These are phyloP conservation scores for Wallacemonas sp. DNA, from an alignment of 208 protist species.

Conservation along the genomic window DNA sequence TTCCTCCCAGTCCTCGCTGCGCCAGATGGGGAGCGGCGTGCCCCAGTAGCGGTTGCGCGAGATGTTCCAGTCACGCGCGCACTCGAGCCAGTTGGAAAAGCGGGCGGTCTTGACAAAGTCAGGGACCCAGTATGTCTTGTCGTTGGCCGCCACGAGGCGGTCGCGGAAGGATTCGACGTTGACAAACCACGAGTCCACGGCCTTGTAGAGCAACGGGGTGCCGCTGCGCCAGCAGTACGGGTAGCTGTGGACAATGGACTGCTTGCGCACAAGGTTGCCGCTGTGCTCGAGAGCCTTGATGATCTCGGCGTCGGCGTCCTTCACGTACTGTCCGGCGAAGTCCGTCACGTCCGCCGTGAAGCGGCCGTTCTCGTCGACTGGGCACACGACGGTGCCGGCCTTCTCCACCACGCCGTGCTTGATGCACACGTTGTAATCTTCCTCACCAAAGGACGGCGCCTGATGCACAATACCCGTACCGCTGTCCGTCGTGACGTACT, in stretches of 20 bases:
- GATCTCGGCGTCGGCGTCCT: conserved; percentile 97
- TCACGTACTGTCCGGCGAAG: conserved; percentile 96
- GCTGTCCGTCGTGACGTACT: conserved; percentile 97
- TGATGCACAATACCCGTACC: conserved; percentile 99
- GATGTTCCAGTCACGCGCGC: conserved; percentile 98
- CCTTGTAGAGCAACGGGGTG: conserved; percentile 98
- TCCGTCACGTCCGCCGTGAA: conserved; percentile 97
- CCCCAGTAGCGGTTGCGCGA: conserved; percentile 99
- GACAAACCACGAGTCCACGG: conserved; percentile 99
- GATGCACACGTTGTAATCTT: conserved; percentile 99
- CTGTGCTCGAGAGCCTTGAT: conserved; percentile 92
- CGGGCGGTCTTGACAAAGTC: conserved; percentile 96
- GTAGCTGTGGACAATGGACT: conserved; percentile 97
- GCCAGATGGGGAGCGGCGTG: conserved; percentile 99
- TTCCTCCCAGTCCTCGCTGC: conserved; percentile 96
- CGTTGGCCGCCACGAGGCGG: conserved; percentile 94
- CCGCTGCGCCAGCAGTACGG: conserved; percentile 99
- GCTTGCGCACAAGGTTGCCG: conserved; percentile 90
- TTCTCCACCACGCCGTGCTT: conserved; percentile 93
- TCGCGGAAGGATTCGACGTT: conserved; percentile 97
- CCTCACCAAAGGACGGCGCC: conserved; percentile 99
- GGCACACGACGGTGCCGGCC: conserved; percentile 87
- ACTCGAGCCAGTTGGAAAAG: conserved; percentile 99
- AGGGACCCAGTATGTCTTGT: conserved; percentile 97
- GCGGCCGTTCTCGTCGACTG: conserved; percentile 98